Conservation (phyloP, 176 grass and related monocot species). For the Hordeum marinum region DNA sequence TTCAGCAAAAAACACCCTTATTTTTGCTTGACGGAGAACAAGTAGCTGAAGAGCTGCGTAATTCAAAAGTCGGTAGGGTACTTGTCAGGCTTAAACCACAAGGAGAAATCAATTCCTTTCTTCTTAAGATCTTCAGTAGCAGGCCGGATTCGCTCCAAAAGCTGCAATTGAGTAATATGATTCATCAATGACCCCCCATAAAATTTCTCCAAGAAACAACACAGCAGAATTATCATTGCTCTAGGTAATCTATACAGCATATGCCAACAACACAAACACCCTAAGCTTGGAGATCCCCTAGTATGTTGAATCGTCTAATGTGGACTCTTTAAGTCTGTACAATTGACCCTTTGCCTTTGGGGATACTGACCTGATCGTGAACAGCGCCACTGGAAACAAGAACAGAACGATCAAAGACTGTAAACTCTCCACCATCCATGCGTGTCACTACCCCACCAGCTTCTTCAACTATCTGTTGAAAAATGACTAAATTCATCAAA, state of each 20-base stretch:
- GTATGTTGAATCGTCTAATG: neutral
- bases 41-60: neutral
- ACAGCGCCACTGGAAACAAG: slow-evolving; percentile 73
- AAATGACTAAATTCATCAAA: slow-evolving; percentile 7
- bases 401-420: slow-evolving; percentile 93
- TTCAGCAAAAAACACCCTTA: neutral
- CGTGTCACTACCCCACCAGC: slow-evolving; percentile 78
- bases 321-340: neutral
- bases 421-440: slow-evolving; percentile 90
- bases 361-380: slow-evolving; percentile 66
- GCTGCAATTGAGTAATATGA: slow-evolving; percentile 44
- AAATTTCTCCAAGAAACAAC: slow-evolving; percentile 6
- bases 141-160: slow-evolving; percentile 73
- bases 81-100: slow-evolving; percentile 86
- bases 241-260: neutral
- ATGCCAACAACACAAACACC: neutral
- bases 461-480: slow-evolving; percentile 87
- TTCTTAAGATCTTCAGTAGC: slow-evolving; percentile 89
- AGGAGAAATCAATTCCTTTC: slow-evolving; percentile 90
- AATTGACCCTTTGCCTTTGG: neutral
- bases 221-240: neutral
- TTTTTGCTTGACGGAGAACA: slow-evolving; percentile 1
- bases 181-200: neutral
- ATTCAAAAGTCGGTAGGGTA: slow-evolving; percentile 76
- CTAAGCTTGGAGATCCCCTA: neutral